A percentile compares a stretch with the other conserved stretches of the same genome.
Evolutionary conservation across 75 land plant genomes (phyloP).

Genomic region (Cupressus sempervirens): DNA sequence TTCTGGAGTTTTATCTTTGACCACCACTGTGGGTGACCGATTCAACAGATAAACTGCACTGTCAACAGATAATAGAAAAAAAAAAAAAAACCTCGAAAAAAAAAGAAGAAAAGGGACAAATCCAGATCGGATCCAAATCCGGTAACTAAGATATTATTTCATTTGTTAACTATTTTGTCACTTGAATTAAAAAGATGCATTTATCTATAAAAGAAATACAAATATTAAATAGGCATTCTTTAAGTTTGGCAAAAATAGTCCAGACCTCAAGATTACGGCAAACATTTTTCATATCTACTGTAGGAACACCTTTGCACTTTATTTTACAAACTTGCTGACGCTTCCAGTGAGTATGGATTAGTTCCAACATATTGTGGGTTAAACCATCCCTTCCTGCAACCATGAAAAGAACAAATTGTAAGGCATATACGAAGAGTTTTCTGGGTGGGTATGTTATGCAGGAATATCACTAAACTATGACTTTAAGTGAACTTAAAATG

Average conservation of each 20-base stretch:
- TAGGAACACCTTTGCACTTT: slow-evolving; percentile 71
- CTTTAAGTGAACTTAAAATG: neutral
- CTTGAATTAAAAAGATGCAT: neutral
- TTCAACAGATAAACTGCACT: too few relatives aligned
- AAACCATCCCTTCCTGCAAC: slow-evolving; percentile 72
- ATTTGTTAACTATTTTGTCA: neutral
- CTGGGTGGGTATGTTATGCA: neutral
- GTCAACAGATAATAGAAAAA: too few relatives aligned
- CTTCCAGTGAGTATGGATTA: slow-evolving; percentile 70
- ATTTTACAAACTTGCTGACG: slow-evolving; percentile 52
- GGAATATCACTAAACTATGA: neutral
- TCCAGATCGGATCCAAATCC: too few relatives aligned
- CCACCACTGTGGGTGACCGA: too few relatives aligned
- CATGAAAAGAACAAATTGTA: slow-evolving; percentile 5
- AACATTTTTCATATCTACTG: slow-evolving; percentile 72
- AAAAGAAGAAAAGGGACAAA: too few relatives aligned
- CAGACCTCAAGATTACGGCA: slow-evolving; percentile 64
- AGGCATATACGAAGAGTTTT: neutral
- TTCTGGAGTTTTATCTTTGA: too few relatives aligned
- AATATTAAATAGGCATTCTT: neutral
- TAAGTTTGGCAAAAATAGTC: neutral
- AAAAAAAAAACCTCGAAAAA: too few relatives aligned
- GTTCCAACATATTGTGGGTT: slow-evolving; percentile 76
- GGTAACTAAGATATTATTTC: too few relatives aligned
- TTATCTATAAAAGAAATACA: neutral